These are phyloP conservation scores for Takashimella tepidaria DNA, from an alignment of 1,284 basidiomycete species.

Conservation along the genomic window DNA sequence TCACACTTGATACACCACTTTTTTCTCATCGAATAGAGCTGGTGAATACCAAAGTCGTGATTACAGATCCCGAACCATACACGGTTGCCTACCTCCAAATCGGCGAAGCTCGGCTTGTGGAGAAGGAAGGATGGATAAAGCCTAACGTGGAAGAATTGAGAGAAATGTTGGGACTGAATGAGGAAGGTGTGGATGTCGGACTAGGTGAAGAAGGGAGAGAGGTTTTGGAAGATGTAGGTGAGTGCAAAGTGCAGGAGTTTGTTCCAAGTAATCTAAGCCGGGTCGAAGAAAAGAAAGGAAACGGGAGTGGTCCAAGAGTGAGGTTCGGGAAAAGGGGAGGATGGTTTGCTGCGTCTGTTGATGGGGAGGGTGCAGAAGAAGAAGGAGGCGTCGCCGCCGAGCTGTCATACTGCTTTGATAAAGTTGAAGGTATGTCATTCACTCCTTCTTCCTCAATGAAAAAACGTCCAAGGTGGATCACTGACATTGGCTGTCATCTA, in stretches of 20 bases:
- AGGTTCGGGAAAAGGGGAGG: slow-evolving; percentile 15
- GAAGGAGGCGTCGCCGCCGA: slow-evolving; percentile 25
- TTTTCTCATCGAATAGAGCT: slow-evolving; percentile 74
- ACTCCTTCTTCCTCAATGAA: no score
- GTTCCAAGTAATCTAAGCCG: neutral
- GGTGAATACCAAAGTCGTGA: slow-evolving; percentile 62
- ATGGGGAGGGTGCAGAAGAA: slow-evolving; percentile 53
- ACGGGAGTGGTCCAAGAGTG: slow-evolving; percentile 65
- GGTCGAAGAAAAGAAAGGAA: slow-evolving; percentile 31
- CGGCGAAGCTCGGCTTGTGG: slow-evolving; percentile 59
- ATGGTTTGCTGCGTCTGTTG: neutral
- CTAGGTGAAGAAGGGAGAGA: slow-evolving; percentile 13
- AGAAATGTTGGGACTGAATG: slow-evolving; percentile 32
- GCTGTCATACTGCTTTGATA: slow-evolving; percentile 29
- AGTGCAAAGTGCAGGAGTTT: slow-evolving; percentile 2
- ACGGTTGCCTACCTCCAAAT: slow-evolving; percentile 84
- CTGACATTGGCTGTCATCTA: slow-evolving; percentile 31
- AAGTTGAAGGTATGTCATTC: slow-evolving; percentile 25
- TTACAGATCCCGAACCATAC: slow-evolving; percentile 53
- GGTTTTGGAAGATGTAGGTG: slow-evolving; percentile 25
- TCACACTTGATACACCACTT: slow-evolving; percentile 84
- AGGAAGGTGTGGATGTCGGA: neutral
- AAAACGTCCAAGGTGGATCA: slow-evolving; percentile 51
- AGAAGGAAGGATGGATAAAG: slow-evolving; percentile 49
- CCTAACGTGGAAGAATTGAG: slow-evolving; percentile 29